Percentiles rank a stretch among this genome's conserved stretches.
These are phyloP conservation scores for Berkeleyomyces rouxiae DNA, from an alignment of 2,329 filamentous ascomycete genomes.

Conservation along the genomic window DNA sequence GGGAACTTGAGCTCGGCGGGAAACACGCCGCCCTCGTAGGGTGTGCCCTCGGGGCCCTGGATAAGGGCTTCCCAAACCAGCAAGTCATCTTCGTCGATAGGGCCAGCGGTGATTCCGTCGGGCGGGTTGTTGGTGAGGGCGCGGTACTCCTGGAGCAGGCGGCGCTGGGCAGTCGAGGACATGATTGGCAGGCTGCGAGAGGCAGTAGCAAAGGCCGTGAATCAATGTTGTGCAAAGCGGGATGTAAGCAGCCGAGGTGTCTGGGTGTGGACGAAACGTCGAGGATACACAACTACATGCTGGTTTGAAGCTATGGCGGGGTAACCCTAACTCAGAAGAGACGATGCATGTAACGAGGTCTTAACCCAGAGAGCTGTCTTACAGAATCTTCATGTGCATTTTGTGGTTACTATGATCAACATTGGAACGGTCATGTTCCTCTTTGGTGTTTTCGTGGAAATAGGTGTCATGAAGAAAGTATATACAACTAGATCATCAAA, in stretches of 20 bases:
- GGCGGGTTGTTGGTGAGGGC: conserved; percentile 84
- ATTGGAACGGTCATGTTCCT: too few species aligned
- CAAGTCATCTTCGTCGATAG: conserved; percentile 84
- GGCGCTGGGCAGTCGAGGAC: conserved; percentile 49
- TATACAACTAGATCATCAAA: too few species aligned
- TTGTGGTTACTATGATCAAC: too few species aligned
- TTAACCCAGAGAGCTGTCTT: too few species aligned
- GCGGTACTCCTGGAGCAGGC: conserved; percentile 92
- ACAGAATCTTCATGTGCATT: too few species aligned
- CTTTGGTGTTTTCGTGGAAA: too few species aligned
- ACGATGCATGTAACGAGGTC: background rate
- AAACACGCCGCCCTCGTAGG: conserved; percentile 91
- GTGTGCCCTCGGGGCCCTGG: conserved; percentile 85
- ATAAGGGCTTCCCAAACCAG: conserved; percentile 95
- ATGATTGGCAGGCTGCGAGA: conserved; percentile 26
- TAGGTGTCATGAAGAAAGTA: too few species aligned
- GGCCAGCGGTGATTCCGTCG: conserved; percentile 94
- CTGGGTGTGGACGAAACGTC: background rate
- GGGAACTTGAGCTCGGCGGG: conserved; percentile 90
- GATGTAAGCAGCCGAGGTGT: too few species aligned
- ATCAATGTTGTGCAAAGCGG: too few species aligned
- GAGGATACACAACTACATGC: background rate
- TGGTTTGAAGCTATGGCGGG: background rate
- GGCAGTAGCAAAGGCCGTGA: background rate
- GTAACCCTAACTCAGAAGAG: background rate